Conservation (phyloP, 192 early-diverging fungal genomes). For the Coemansia sp. region DNA sequence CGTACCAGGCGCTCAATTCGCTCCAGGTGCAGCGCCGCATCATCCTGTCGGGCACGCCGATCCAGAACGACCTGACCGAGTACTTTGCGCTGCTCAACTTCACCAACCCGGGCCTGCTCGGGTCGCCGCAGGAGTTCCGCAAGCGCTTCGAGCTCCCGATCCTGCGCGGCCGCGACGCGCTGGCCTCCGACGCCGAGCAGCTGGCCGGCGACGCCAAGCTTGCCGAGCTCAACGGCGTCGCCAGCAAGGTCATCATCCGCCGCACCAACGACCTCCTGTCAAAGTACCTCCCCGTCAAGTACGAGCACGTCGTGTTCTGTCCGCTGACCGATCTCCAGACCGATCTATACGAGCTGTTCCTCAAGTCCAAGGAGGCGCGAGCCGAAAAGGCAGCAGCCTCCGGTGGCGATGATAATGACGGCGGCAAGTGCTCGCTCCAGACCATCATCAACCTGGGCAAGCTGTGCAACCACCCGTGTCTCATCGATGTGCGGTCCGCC, state of each 20-base stretch:
- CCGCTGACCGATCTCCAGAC: slow-evolving; percentile 74
- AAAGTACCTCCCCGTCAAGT: slow-evolving; percentile 97
- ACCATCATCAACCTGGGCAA: slow-evolving; percentile 94
- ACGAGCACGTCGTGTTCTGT: slow-evolving; percentile 98
- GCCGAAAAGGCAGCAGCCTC: slow-evolving; percentile 41
- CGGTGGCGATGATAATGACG: slow-evolving; percentile 28
- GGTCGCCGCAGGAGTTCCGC: slow-evolving; percentile 84
- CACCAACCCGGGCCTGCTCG: slow-evolving; percentile 90
- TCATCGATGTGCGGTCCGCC: slow-evolving; percentile 68
- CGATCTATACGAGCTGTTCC: slow-evolving; percentile 79
- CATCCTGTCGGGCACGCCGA: slow-evolving; percentile 96
- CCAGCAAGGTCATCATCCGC: slow-evolving; percentile 95
- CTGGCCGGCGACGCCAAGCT: slow-evolving; percentile 81
- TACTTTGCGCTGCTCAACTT: slow-evolving; percentile 96
- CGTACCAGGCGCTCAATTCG: slow-evolving; percentile 77
- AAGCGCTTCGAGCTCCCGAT: slow-evolving; percentile 94
- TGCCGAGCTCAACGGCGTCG: slow-evolving; percentile 78
- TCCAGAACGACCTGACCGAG: slow-evolving; percentile 87
- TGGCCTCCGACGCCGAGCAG: slow-evolving; percentile 79
- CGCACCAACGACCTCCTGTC: slow-evolving; percentile 94
- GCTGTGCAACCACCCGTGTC: slow-evolving; percentile 94
- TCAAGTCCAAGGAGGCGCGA: slow-evolving; percentile 65
- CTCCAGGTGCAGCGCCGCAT: slow-evolving; percentile 89
- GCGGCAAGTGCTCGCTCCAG: slow-evolving; percentile 80
- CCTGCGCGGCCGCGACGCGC: slow-evolving; percentile 85